Base-by-base conservation (phyloP, 2,329 filamentous ascomycete species). In the Emericellopsis cladophorae region DNA sequence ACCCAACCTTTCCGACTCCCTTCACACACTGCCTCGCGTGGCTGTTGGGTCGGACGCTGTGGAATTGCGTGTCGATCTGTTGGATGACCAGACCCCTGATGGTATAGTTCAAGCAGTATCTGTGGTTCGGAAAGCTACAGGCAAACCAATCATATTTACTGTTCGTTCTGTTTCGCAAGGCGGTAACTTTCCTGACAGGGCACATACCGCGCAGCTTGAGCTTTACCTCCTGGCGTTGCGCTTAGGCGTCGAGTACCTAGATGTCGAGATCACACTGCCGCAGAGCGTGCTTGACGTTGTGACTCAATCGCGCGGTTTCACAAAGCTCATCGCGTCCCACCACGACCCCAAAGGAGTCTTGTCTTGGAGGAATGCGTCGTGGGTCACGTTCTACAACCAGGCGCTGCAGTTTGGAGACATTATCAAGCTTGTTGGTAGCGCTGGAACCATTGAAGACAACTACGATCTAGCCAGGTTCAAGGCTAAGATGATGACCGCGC, bases 281-380 rank as follows among this genome's bases (percentile, higher is more conserved):
- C 78, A 86, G 39, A 66, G 79, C n/a, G 67, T 93, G 29, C 70
- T 95, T 24, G 74, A 81, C 36, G 66, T 74, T 12, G 70, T 95
- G 4, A 70, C 75, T 0, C 75, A 81, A 41, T 60, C 60, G 6
- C 83, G 85, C 57, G 80, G 81, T 3, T 71, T 74, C 48, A 87
- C 86, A 1, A 82, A 79, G 46, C 84, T 98, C 54, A 94, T 98
- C 51, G 88, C 90, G 8, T 98, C 92, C 1, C 90, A 98, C 57
- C 92, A 98, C 57, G 92, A 98, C 56, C 85, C 88, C 0, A 65
- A 74, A 42, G 82, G 82, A 8, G 68, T 71, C 18, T 67, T 96
- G 15, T 90, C 85, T 2, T 98, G 92, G 92, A 79, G 72, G 48
- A 89, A 93, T 50, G 87, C 85, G n/a, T 86, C 85, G 0, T 98